Conservation (phyloP, 345 rosid species). For the Sonneratia alba region DNA sequence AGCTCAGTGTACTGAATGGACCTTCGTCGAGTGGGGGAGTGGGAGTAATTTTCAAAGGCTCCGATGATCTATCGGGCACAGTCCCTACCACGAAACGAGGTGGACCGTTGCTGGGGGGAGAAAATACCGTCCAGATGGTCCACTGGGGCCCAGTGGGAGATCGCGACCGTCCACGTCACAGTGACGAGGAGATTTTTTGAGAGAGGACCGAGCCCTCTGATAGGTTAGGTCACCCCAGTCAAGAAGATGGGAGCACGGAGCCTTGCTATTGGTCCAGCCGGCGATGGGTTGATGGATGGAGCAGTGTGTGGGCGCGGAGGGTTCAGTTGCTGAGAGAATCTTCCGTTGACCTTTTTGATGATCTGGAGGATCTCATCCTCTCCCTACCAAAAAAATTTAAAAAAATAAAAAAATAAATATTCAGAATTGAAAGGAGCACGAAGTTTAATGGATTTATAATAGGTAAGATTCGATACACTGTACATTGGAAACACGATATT, state of each 20-base stretch:
- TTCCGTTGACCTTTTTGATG: neutral
- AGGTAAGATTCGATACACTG: too few relatives aligned
- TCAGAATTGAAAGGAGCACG: too few relatives aligned
- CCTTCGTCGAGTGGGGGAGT: neutral
- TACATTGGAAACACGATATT: too few relatives aligned
- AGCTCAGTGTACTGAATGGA: neutral
- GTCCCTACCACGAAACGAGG: neutral
- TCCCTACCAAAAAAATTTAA: neutral
- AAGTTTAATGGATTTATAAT: too few relatives aligned
- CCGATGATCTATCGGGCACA: neutral
- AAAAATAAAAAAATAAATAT: too few relatives aligned
- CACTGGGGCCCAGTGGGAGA: neutral
- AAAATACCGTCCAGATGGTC: neutral
- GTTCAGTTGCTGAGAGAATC: neutral
- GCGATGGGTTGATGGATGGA: neutral
- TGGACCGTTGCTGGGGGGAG: neutral
- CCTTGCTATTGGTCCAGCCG: neutral
- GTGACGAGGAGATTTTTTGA: neutral
- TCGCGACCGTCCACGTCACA: neutral
- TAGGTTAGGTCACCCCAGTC: neutral
- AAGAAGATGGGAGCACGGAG: neutral
- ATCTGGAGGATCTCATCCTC: neutral
- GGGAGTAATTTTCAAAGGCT: neutral
- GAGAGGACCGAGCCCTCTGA: neutral
- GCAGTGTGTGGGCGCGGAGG: neutral